Percentiles rank a stretch among this genome's conserved stretches.
Evolutionary conservation across 108 stramenopile genomes (phyloP).

Genomic region (Nitzschia sp.): DNA sequence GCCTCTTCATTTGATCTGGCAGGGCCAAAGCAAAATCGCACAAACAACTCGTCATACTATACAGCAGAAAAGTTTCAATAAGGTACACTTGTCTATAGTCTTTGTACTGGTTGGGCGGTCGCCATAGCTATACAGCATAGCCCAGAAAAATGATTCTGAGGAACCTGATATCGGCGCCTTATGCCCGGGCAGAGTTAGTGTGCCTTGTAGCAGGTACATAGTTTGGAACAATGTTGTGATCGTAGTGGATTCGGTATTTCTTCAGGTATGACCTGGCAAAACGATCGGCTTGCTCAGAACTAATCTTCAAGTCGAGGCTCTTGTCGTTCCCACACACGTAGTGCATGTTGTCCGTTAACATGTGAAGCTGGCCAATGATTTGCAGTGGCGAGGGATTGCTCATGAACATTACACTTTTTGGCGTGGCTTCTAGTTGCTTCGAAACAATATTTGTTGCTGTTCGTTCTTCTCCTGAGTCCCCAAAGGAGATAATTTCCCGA

Average conservation of each 20-base stretch:
- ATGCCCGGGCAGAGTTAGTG: no score
- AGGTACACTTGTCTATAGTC: no score
- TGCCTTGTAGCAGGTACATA: conserved; percentile 18
- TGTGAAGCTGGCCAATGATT: conserved; percentile 78
- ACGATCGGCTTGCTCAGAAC: conserved; percentile 64
- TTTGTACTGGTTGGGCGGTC: no score
- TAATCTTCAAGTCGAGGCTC: conserved; percentile 78
- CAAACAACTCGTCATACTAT: no score
- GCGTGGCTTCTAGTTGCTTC: conserved; percentile 62
- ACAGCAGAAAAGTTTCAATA: no score
- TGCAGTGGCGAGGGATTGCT: conserved; percentile 64
- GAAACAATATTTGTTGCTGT: conserved; percentile 87
- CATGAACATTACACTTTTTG: conserved; percentile 85
- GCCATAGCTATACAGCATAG: no score
- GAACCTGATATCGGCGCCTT: no score
- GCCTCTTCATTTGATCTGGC: no score
- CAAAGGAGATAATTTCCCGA: conserved; percentile 82
- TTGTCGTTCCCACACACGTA: conserved; percentile 56
- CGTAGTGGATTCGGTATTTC: conserved; percentile 21
- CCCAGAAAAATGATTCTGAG: no score
- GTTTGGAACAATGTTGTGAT: conserved; percentile 17
- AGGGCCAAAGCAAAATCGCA: no score
- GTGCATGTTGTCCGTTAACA: conserved; percentile 81
- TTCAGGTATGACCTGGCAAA: conserved; percentile 61
- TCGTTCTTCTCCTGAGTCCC: conserved; percentile 84